These are phyloP conservation scores for Aspergillus hortae DNA, from an alignment of 2,329 filamentous ascomycete species.

Conservation along the genomic window DNA sequence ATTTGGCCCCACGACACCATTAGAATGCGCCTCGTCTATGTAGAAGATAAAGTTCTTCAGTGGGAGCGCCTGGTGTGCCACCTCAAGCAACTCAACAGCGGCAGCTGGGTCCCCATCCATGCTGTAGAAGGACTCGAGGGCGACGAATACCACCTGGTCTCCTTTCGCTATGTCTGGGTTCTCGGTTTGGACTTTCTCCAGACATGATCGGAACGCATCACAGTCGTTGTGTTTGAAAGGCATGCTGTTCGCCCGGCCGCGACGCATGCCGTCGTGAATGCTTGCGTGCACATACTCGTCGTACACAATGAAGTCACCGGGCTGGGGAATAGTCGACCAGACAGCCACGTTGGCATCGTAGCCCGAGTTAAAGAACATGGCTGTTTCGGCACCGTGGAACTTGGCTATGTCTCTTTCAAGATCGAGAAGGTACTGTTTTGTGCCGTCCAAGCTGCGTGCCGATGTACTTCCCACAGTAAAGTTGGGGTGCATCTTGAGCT, in stretches of 20 bases:
- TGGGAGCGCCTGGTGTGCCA: constrained; percentile 13
- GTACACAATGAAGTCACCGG: constrained; percentile 56
- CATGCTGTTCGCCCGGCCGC: constrained; percentile 48
- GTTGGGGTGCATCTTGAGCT: constrained; percentile 10
- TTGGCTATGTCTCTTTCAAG: constrained; percentile 49
- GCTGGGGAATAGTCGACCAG: constrained; percentile 50
- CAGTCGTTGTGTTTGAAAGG: constrained; percentile 12
- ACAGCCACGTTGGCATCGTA: constrained; percentile 57
- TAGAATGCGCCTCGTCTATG: constrained; percentile 19
- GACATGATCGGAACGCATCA: background rate
- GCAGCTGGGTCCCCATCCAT: constrained; percentile 47
- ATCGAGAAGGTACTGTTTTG: constrained; percentile 15
- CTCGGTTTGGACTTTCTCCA: constrained; percentile 1
- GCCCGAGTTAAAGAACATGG: constrained; percentile 54
- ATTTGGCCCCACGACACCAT: constrained; percentile 12
- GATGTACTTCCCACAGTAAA: constrained; percentile 12
- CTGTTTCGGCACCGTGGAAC: constrained; percentile 51
- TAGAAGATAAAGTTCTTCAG: constrained; percentile 20
- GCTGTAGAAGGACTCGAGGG: constrained; percentile 45
- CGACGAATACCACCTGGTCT: constrained; percentile 33
- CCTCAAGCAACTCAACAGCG: constrained; percentile 10
- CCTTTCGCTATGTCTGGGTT: constrained; percentile 6
- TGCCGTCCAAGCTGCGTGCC: constrained; percentile 11
- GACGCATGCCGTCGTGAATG: constrained; percentile 65
- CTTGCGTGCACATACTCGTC: constrained; percentile 68